Conservation (phyloP, 306 rosid genomes). For the Vicia faba region DNA sequence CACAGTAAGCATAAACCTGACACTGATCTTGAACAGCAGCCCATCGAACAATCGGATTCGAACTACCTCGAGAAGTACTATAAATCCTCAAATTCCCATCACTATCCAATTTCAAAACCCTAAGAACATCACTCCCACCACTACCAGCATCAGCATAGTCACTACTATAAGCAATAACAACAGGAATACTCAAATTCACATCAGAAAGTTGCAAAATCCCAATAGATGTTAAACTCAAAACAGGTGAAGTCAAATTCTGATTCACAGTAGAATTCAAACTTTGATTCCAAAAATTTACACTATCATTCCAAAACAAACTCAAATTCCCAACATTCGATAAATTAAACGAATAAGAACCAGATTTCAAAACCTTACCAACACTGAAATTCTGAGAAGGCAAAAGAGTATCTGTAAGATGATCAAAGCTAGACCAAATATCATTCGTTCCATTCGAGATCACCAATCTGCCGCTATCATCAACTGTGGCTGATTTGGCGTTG, state of each 20-base stretch:
- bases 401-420: slow-evolving; percentile 20
- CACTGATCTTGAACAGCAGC: slow-evolving; percentile 25
- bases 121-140: slow-evolving; percentile 2
- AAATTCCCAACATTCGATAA: background rate
- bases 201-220: slow-evolving; percentile 16
- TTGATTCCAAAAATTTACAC: background rate
- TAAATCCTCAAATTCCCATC: slow-evolving; percentile 29
- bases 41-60: slow-evolving; percentile 8
- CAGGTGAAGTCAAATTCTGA: background rate
- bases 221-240: background rate
- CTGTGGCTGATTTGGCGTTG: background rate
- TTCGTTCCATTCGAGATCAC: background rate
- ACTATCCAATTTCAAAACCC: slow-evolving; percentile 16
- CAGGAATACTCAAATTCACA: background rate
- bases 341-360: slow-evolving; percentile 5
- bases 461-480: background rate
- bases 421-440: slow-evolving; percentile 9
- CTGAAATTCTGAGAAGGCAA: slow-evolving; percentile 25
- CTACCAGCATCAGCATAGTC: slow-evolving; percentile 11
- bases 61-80: slow-evolving; percentile 15
- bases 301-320: background rate
- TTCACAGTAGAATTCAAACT: slow-evolving; percentile 5
- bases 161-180: slow-evolving; percentile 19
- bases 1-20: slow-evolving; percentile 17
- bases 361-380: slow-evolving; percentile 20